Evolutionary conservation across 192 early-diverging fungal species (phyloP).

Genomic region (Backusella circina): DNA sequence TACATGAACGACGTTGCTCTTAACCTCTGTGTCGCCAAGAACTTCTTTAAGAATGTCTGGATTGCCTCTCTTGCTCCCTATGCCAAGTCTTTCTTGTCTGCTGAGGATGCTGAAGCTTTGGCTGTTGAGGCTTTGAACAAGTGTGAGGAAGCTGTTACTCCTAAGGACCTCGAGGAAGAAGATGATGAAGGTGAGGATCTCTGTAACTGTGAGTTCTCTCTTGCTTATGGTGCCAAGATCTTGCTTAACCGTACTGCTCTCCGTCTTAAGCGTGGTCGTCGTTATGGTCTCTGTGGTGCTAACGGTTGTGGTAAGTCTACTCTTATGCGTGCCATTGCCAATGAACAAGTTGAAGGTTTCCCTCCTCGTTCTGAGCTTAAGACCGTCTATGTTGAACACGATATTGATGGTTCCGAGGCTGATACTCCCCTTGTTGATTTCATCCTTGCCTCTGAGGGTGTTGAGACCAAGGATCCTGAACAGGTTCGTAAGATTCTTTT

Average conservation of each 20-base stretch:
- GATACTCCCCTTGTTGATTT: conserved; percentile 70
- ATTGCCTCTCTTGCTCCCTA: conserved; percentile 55
- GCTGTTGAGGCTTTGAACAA: conserved; percentile 43
- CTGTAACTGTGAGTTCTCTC: conserved; percentile 78
- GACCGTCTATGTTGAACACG: conserved; percentile 80
- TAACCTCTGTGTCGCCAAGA: conserved; percentile 57
- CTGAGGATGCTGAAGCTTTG: conserved; percentile 46
- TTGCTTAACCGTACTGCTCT: conserved; percentile 65
- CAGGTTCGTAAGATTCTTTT: conserved; percentile 48
- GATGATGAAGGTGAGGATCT: conserved; percentile 54
- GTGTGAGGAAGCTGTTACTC: conserved; percentile 43
- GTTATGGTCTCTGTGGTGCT: conserved; percentile 80
- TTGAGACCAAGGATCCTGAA: conserved; percentile 53
- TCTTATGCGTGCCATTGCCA: conserved; percentile 83
- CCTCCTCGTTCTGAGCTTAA: conserved; percentile 68
- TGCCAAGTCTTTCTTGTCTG: conserved; percentile 49
- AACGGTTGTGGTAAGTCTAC: conserved; percentile 88
- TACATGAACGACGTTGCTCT: conserved; percentile 59
- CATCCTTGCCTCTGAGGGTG: conserved; percentile 52
- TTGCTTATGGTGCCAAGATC: conserved; percentile 82
- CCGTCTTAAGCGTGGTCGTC: conserved; percentile 68
- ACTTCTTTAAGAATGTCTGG: conserved; percentile 69
- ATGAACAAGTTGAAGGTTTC: conserved; percentile 80
- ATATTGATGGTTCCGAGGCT: conserved; percentile 68
- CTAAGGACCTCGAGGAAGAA: conserved; percentile 36